A percentile compares a stretch with the other conserved stretches of the same genome.
phyloP scores from a whole-genome alignment of 805 yeast genomes.

The Metschnikowia bowlesiae region DNA sequence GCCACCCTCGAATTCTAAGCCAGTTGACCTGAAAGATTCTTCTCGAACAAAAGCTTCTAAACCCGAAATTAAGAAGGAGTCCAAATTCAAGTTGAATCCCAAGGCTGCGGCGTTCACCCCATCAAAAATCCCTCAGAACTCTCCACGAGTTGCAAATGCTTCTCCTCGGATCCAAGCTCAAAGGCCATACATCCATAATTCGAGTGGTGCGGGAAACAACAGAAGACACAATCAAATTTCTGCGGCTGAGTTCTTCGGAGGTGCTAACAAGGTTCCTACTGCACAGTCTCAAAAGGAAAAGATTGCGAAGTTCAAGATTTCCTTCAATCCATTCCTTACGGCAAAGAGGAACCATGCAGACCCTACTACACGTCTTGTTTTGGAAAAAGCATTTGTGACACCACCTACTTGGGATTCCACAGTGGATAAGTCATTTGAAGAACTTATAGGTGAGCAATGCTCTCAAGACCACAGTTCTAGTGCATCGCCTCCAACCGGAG shows the following conservation, averaged over 20 bases:
- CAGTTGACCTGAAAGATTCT: constrained; percentile 2
- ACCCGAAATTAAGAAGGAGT: constrained; percentile 9
- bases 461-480: constrained; percentile 2
- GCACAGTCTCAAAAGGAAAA: constrained; percentile 32
- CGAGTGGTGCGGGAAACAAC: constrained; percentile 12
- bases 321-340: constrained; percentile 52
- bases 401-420: constrained; percentile 75
- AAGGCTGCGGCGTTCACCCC: constrained; percentile 67
- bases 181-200: constrained; percentile 27
- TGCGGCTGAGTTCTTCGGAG: constrained; percentile 42
- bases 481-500: constrained; percentile 13
- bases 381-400: constrained; percentile 65
- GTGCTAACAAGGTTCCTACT: constrained; percentile 35
- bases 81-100: constrained; percentile 63
- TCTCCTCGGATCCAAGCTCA: constrained; percentile 32
- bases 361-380: constrained; percentile 21
- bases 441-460: constrained; percentile 42
- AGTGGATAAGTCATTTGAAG: constrained; percentile 51
- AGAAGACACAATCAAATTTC: constrained; percentile 37
- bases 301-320: constrained; percentile 32
- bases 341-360: constrained; percentile 32
- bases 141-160: constrained; percentile 28
- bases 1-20: background rate
- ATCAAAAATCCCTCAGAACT: constrained; percentile 22
- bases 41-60: constrained; percentile 2